Evolutionary conservation across 75 land plant genomes (phyloP).

Genomic region (Selaginella tamariscina): DNA sequence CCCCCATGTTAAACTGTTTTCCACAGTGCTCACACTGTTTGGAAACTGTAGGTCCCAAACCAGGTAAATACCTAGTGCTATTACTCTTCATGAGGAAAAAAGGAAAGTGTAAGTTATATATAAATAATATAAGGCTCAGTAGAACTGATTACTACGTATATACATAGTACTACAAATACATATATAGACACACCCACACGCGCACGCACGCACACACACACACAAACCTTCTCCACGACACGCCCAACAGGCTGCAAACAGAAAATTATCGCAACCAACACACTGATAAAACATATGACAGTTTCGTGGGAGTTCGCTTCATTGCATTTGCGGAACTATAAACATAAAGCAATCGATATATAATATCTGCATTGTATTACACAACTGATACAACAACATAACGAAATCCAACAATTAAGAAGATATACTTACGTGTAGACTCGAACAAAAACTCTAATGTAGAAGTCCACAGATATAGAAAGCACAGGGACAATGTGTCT

Average conservation of each 20-base stretch:
- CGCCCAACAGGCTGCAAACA: conserved; percentile 7
- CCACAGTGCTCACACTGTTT: conserved; percentile 88
- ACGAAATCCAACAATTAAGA: no score
- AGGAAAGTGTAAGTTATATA: neutral
- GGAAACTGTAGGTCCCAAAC: conserved; percentile 69
- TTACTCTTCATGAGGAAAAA: conserved; percentile 35
- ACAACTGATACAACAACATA: no score
- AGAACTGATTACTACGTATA: no score
- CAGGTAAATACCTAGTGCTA: conserved; percentile 69
- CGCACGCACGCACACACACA: no score
- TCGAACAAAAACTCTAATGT: conserved; percentile 2
- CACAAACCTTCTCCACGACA: neutral
- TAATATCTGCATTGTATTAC: no score
- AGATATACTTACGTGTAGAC: neutral
- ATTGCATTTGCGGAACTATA: conserved; percentile 11
- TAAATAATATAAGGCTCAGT: no score
- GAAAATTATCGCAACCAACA: neutral
- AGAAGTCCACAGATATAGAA: neutral
- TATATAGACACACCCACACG: no score
- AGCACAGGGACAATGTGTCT: neutral
- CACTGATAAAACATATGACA: neutral
- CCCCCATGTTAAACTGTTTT: conserved; percentile 92
- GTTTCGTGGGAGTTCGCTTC: conserved; percentile 5
- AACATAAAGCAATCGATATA: neutral
- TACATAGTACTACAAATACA: no score